A percentile compares a stretch with the other conserved stretches of the same genome.
phyloP scores from a whole-genome alignment of 2,329 filamentous ascomycete genomes.

The Beauveria brongniartii region DNA sequence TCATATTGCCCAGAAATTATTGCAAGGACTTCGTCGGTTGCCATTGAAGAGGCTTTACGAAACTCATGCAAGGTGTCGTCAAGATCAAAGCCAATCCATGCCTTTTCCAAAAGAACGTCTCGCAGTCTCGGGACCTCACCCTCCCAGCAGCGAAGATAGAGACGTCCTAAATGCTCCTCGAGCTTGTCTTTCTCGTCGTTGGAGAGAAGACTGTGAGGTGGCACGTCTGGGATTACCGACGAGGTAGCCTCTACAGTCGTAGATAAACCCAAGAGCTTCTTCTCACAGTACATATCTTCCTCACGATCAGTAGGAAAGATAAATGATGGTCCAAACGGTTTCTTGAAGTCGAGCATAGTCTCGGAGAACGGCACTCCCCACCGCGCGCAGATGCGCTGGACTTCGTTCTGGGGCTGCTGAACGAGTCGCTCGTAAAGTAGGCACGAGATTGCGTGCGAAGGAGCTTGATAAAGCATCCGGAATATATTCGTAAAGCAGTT shows the following conservation, averaged over 20 bases:
- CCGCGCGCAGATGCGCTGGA: neutral
- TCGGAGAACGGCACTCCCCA: neutral
- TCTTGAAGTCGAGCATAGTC: neutral
- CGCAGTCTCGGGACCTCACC: conserved; percentile 3
- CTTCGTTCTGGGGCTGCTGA: neutral
- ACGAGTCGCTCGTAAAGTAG: neutral
- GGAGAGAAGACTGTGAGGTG: neutral
- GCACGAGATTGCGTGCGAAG: neutral
- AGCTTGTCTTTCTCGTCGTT: neutral
- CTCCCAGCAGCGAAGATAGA: neutral
- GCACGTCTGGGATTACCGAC: neutral
- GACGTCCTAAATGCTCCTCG: neutral
- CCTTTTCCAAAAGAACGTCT: conserved; percentile 14
- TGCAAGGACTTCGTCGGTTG: conserved; percentile 25
- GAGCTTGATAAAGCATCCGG: neutral
- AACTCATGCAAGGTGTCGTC: conserved; percentile 42
- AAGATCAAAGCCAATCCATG: conserved; percentile 39
- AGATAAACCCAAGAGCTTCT: neutral
- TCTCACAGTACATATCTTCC: neutral
- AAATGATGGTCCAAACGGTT: neutral
- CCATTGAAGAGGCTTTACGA: conserved; percentile 29
- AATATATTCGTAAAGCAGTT: neutral
- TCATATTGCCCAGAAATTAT: neutral
- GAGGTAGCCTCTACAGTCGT: neutral
- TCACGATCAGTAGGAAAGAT: neutral